phyloP scores from a whole-genome alignment of 148 eudicot genomes.

The Linanthus parryae region DNA sequence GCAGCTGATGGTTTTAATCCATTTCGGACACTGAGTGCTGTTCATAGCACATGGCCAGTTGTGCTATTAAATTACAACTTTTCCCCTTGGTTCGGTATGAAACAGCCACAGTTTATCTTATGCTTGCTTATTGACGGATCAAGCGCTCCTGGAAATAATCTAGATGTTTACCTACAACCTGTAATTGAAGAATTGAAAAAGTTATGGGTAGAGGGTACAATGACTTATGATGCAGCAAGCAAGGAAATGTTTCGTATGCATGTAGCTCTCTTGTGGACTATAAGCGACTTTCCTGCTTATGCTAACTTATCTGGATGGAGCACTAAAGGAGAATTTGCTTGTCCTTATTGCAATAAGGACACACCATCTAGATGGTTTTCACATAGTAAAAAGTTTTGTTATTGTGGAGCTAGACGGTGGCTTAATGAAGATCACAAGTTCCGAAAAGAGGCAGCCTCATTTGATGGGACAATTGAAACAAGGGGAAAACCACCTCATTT shows the following conservation, averaged over 20 bases:
- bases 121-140: slow-evolving; percentile 8
- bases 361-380: neutral
- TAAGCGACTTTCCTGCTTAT: slow-evolving; percentile 1
- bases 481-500: neutral
- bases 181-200: slow-evolving; percentile 14
- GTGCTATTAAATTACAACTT: neutral
- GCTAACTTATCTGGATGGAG: slow-evolving; percentile 2
- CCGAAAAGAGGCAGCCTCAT: neutral
- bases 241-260: slow-evolving; percentile 3
- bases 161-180: slow-evolving; percentile 12
- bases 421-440: no score
- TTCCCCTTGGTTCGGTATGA: neutral
- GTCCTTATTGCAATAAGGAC: slow-evolving; percentile 2
- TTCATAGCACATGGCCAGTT: no score
- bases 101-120: neutral
- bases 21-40: no score
- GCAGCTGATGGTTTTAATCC: no score
- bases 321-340: slow-evolving; percentile 6
- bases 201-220: slow-evolving; percentile 5
- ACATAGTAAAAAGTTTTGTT: slow-evolving; percentile 1
- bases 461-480: neutral
- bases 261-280: neutral
- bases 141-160: neutral
- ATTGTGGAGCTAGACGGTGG: no score
- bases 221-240: slow-evolving; percentile 15